Evolutionary conservation across 805 yeast species (phyloP), one percentile per base, ranked within the genome.

Genomic region (Brettanomyces bruxellensis): DNA sequence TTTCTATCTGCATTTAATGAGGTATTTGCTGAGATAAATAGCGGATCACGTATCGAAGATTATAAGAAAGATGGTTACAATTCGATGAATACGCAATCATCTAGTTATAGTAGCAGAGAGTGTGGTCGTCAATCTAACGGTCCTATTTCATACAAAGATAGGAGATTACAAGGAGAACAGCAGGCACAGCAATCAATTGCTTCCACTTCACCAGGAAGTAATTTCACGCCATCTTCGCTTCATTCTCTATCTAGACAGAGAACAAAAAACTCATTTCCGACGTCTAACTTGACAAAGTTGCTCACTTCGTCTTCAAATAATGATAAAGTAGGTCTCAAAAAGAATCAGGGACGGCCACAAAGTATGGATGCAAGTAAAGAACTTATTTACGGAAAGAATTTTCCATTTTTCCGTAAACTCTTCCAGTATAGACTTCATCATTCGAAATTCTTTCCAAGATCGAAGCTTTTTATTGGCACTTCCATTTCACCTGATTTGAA

Each of bases 381-480:
- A 58, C 71, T 75, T 46, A 71, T 79, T 45, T 87, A 81, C 60
- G 80, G 82, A 5, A 83, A 81, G 55, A 86, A 91, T 55, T 89
- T 87, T 64, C 97, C 97, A 0, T 77, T 80, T 46, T 86, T 83
- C 58, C 72, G 95, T 49, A 81, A 76, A 50, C 71, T 76, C 43
- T 69, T 72, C 43, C 78, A 78, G 40, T 73, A 72, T 56, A 65
- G 69, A 25, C 76, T 83, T 0, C 81, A 78, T 47, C 60, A 60
- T 24, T 63, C 79, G 7, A 71, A 71, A 43, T 67, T 77, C 46
- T 65, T 78, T 32, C 59, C 75, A 43, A 65, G 74, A 34, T 66
- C 78, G 44, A 67, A 73, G 65, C 50, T 73, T 53, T 66, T 75
- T 58, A 69, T 79, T 52, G 66, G 79, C 63, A 61, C 88, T 45